phyloP scores from a whole-genome alignment of 352 stramenopile genomes.

The Globisporangium irregulare region DNA sequence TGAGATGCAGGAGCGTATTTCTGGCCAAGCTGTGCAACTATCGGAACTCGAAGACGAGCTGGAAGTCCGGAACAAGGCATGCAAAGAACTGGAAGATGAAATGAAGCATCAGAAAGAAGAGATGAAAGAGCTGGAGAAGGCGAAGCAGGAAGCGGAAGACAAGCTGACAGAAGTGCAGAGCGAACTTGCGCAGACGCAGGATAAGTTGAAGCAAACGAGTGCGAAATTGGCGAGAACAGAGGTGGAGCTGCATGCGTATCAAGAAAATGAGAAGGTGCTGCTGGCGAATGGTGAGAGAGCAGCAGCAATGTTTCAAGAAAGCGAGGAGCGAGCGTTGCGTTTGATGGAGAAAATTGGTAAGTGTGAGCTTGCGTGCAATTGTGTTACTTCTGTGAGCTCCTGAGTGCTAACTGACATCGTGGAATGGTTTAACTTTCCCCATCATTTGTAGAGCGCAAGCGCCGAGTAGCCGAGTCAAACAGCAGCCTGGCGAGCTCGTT shows the following conservation, averaged over 20 bases:
- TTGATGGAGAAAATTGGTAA: constrained; percentile 57
- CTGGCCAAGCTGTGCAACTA: constrained; percentile 71
- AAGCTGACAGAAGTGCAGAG: constrained; percentile 33
- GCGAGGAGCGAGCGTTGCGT: constrained; percentile 40
- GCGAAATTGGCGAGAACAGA: constrained; percentile 27
- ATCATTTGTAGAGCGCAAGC: constrained; percentile 38
- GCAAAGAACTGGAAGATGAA: constrained; percentile 75
- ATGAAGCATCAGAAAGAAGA: constrained; percentile 49
- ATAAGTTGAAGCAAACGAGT: constrained; percentile 29
- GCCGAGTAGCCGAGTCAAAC: constrained; percentile 47
- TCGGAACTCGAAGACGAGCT: constrained; percentile 80
- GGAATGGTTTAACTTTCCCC: background rate
- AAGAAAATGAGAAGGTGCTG: constrained; percentile 55
- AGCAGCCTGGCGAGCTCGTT: constrained; percentile 41
- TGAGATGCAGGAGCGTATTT: constrained; percentile 88
- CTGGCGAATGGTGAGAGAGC: constrained; percentile 50
- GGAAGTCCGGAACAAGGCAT: constrained; percentile 48
- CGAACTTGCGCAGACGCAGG: constrained; percentile 33
- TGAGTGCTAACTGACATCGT: background rate
- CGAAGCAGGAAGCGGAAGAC: constrained; percentile 43
- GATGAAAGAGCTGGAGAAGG: constrained; percentile 35
- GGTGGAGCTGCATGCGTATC: constrained; percentile 36
- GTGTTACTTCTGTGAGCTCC: background rate
- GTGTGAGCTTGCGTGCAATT: background rate
- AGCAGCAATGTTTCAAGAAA: constrained; percentile 52